Evolutionary conservation across 2,329 filamentous ascomycete species (phyloP).

Genomic region (Dothistroma pini): DNA sequence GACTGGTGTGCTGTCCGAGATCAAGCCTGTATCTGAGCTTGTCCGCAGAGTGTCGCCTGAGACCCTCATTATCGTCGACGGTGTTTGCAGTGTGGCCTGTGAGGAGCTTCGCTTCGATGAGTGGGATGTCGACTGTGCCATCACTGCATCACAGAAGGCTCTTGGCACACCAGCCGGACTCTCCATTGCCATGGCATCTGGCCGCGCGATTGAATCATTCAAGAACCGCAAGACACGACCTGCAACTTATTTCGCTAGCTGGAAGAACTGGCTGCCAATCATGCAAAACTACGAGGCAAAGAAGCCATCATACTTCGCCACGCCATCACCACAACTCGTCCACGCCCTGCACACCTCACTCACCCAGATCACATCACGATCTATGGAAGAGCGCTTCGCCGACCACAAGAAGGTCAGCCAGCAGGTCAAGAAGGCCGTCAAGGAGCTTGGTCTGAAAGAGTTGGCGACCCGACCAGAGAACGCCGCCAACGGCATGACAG

Average conservation of each 20-base stretch:
- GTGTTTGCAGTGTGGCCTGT: slow-evolving; percentile 92
- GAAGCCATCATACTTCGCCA: slow-evolving; percentile 97
- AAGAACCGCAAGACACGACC: slow-evolving; percentile 77
- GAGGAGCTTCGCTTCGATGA: slow-evolving; percentile 96
- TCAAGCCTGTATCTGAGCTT: slow-evolving; percentile 76
- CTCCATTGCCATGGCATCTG: slow-evolving; percentile 91
- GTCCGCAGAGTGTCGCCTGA: slow-evolving; percentile 85
- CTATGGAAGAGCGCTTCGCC: slow-evolving; percentile 78
- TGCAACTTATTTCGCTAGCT: slow-evolving; percentile 87
- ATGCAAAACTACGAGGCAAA: slow-evolving; percentile 99
- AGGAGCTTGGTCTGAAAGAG: slow-evolving; percentile 79
- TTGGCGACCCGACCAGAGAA: slow-evolving; percentile 80
- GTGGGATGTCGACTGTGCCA: slow-evolving; percentile 87
- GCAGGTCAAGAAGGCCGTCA: slow-evolving; percentile 78
- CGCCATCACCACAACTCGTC: slow-evolving; percentile 88
- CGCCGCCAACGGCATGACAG: slow-evolving; percentile 97
- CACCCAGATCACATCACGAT: slow-evolving; percentile 75
- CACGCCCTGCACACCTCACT: slow-evolving; percentile 89
- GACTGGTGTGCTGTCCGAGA: slow-evolving; percentile 89
- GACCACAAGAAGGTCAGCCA: slow-evolving; percentile 75
- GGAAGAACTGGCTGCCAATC: slow-evolving; percentile 96
- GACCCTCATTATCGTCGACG: slow-evolving; percentile 88
- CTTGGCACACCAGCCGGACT: slow-evolving; percentile 93
- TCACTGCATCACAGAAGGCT: slow-evolving; percentile 95
- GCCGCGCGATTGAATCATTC: slow-evolving; percentile 76